Conservation (phyloP, 768 basidiomycete species). For the Lactarius tabidus region DNA sequence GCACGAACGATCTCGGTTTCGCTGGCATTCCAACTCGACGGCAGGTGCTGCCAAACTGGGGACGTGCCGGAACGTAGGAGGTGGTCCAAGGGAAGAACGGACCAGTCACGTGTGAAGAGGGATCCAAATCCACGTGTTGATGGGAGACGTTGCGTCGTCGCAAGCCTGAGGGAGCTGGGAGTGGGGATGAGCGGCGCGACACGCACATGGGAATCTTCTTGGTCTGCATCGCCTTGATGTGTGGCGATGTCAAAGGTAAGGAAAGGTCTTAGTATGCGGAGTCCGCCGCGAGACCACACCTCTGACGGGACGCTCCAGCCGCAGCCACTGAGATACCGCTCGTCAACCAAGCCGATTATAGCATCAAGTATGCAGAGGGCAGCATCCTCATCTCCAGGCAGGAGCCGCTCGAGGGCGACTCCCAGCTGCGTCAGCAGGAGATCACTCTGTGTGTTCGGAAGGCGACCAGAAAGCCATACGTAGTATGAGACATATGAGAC, state of each 20-base stretch:
- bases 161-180: conserved; percentile 50
- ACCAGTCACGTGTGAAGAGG: conserved; percentile 60
- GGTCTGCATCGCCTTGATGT: conserved; percentile 22
- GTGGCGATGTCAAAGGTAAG: conserved; percentile 46
- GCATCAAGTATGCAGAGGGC: conserved; percentile 43
- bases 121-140: conserved; percentile 35
- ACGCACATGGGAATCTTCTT: conserved; percentile 25
- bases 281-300: conserved; percentile 51
- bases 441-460: conserved; percentile 52
- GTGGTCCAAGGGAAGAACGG: conserved; percentile 64
- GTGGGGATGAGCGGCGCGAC: conserved; percentile 52
- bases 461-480: conserved; percentile 52
- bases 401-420: conserved; percentile 47
- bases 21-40: conserved; percentile 68
- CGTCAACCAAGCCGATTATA: conserved; percentile 37
- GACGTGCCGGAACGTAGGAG: conserved; percentile 76
- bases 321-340: conserved; percentile 39
- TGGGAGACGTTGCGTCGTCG: conserved; percentile 51
- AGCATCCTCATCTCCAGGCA: conserved; percentile 72
- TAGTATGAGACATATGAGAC: conserved; percentile 51
- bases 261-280: conserved; percentile 57
- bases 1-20: conserved; percentile 75
- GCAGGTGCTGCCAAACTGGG: conserved; percentile 63
- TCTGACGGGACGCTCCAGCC: conserved; percentile 37
- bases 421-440: conserved; percentile 68